Conservation (phyloP, 2,329 filamentous ascomycete genomes). For the Lizonia empirigonia region DNA sequence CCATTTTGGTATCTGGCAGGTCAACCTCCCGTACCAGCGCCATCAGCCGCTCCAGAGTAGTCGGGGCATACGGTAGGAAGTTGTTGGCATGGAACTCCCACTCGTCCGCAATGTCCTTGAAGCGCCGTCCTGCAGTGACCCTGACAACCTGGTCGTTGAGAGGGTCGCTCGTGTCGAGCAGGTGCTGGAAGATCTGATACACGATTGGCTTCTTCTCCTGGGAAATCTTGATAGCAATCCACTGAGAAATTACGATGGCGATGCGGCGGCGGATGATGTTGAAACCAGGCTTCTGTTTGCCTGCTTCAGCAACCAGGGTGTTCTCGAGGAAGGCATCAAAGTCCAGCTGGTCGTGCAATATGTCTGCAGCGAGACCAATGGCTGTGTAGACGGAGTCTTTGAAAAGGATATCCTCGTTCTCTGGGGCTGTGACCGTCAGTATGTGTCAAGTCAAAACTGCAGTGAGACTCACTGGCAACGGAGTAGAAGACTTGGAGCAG, state of each 20-base stretch:
- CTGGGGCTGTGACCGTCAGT: conserved; percentile 51
- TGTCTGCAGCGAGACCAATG: conserved; percentile 81
- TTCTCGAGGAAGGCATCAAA: conserved; percentile 80
- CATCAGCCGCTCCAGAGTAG: conserved; percentile 75
- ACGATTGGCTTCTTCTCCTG: conserved; percentile 72
- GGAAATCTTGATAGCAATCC: conserved; percentile 79
- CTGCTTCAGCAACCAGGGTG: conserved; percentile 78
- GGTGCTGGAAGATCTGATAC: conserved; percentile 87
- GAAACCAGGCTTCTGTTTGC: conserved; percentile 68
- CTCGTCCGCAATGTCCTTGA: conserved; percentile 80
- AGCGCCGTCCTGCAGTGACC: conserved; percentile 85
- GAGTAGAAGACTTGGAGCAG: conserved; percentile 82
- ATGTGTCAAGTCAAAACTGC: not conserved
- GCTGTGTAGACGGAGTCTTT: conserved; percentile 97
- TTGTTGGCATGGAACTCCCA: conserved; percentile 76
- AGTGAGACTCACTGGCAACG: conserved; percentile 65
- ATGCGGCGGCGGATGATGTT: conserved; percentile 87
- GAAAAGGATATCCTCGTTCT: conserved; percentile 73
- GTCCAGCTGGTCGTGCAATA: conserved; percentile 75
- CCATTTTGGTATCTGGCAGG: conserved; percentile 86
- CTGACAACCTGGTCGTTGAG: conserved; percentile 91
- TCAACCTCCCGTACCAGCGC: conserved; percentile 79
- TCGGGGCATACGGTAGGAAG: conserved; percentile 78
- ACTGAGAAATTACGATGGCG: conserved; percentile 86
- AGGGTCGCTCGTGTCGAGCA: conserved; percentile 76